Evolutionary conservation across 345 rosid genomes (phyloP), one percentile per base, ranked within the genome.

Genomic region (Sisymbrium irio): DNA sequence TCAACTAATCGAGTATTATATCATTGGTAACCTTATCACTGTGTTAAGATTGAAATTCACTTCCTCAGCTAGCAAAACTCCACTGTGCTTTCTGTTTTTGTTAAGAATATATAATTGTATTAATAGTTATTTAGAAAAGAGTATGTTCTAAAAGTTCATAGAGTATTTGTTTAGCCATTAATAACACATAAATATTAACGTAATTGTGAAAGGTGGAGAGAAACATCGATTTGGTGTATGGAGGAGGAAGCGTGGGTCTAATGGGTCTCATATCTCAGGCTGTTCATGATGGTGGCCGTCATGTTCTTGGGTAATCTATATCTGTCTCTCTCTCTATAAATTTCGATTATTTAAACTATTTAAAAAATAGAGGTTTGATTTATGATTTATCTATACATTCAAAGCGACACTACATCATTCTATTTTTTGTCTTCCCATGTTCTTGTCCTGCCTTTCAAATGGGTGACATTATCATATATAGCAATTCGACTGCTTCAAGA

Each of bases 211-310:
- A 77, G 80, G 80, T 71, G 62, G 76, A 64, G 62, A 71, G 62
- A 40, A 77, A 71, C 30, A 71, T 77, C 35, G 80, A 77, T 77
- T 71, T 77, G 71, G 80, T 77, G 54, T 65, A 77, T 77, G 80
- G 80, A 71, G 80, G 80, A 64, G 80, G 77, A 57, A 77, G 80
- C 67, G 72, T 77, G 67, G 80, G 80, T 61, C 72, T 77, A 47
- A 77, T 77, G 80, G 80, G 80, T 71, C 76, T 70, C 62, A 46
- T 77, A 10, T 71, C 80, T 71, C 61, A 65, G 47, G 77, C 80
- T 65, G 80, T 77, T 77, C 77, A 71, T 65, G 68, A 77, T 77
- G 72, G 72, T 65, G 80, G 80, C 71, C 67, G 80, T 47, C 80
- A 77, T 77, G 80, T 77, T 41, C 77, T 77, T 71, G 80, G 80